Evolutionary conservation across 202 grass and related monocot species (phyloP), one percentile per base, ranked within the genome.

Genomic region (Musa balbisiana): DNA sequence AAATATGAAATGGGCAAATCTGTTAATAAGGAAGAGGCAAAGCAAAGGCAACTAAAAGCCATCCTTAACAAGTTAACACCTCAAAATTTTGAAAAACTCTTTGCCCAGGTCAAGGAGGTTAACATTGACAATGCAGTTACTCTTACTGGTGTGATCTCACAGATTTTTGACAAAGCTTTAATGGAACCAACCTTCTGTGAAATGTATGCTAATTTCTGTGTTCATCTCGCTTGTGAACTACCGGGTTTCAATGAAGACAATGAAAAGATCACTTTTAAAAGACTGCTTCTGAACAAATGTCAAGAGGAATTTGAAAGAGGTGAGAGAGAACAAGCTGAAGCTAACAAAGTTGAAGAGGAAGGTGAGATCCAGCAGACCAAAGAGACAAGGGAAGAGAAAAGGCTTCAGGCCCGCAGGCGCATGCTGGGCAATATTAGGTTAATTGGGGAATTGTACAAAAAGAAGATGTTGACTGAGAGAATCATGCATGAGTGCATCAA

Each of bases 121-220:
- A 92, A 96, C 52, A 99, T 99, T 20, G 96, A 99, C 64, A 99
- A 11, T 60, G 80, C 87, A 25, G 55, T 11, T 65, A 95, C 96
- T 80, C 89, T 99, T 68, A 78, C 73, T 2, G 96, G 96, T 27
- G 87, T 99, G 65, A 99, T 99, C 86, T 90, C 91, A 6, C 96
- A 99, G 82, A 99, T 99, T 87, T 99, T 99, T 90, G 96, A 99
- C 82, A 99, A 99, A 85, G 96, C 96, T 77, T 85, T 99, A 65
- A 99, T 75, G 89, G 96, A 99, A 74, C 96, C 96, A 55, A 99
- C 96, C 52, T 99, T 96, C 69, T 99, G 96, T 88, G 96, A 99
- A 81, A 99, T 99, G 96, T 99, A 99, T 79, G 96, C 96, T 51
- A 81, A 90, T 83, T 99, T 99, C 62, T 99, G 96, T 73, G 84